Percentiles rank a stretch among this genome's conserved stretches.
Evolutionary conservation across 371 early-diverging fungal species (phyloP).

Genomic region (Batkoa obscura): DNA sequence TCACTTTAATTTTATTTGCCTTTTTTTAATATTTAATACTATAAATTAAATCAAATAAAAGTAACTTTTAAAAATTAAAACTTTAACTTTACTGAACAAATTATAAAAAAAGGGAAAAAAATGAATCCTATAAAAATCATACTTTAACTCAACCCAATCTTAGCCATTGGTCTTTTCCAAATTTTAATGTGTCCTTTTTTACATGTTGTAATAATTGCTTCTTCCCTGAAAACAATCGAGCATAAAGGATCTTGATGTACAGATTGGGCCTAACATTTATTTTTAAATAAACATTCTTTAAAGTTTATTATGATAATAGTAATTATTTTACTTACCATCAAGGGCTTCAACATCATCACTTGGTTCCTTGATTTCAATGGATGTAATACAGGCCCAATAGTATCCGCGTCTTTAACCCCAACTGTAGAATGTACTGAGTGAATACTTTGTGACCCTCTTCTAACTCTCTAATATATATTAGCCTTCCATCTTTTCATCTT

Average conservation of each 20-base stretch:
- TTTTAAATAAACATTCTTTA: background rate
- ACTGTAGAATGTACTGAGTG: conserved; percentile 8
- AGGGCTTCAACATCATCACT: background rate
- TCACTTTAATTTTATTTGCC: no score
- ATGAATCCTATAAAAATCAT: no score
- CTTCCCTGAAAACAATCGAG: conserved; percentile 58
- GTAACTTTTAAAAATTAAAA: no score
- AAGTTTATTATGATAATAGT: no score
- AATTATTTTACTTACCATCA: background rate
- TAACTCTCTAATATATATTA: conserved; percentile 10
- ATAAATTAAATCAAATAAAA: no score
- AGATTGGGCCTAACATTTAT: conserved; percentile 19
- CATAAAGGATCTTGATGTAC: conserved; percentile 57
- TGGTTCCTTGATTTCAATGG: background rate
- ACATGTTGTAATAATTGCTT: conserved; percentile 66
- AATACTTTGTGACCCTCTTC: conserved; percentile 8
- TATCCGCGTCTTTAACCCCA: no score
- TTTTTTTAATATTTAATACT: no score
- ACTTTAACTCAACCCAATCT: no score
- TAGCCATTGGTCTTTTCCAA: conserved; percentile 47
- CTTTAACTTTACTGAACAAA: no score
- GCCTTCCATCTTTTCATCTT: background rate
- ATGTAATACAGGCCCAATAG: background rate
- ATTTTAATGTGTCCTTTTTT: conserved; percentile 54
- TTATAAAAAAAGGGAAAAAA: no score